phyloP scores from a whole-genome alignment of 2,329 filamentous ascomycete genomes.

The Penicillium thymicola region DNA sequence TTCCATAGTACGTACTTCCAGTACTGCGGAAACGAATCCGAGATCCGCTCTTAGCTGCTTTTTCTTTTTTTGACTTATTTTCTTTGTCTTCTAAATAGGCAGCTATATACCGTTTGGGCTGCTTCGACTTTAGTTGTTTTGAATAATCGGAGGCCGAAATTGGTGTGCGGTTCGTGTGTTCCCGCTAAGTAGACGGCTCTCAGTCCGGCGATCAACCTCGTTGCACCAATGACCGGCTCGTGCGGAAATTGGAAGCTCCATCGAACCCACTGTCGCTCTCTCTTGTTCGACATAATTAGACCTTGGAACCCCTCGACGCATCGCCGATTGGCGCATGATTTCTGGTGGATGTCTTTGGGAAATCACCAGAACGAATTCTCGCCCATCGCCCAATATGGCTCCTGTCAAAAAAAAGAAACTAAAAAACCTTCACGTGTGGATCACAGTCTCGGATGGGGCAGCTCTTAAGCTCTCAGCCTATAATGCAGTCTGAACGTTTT shows the following conservation, averaged over 20 bases:
- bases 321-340: not conserved
- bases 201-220: slow-evolving; percentile 20
- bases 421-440: slow-evolving; percentile 9
- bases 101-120: not conserved
- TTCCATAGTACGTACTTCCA: not conserved
- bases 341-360: not conserved
- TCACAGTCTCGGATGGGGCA: slow-evolving; percentile 4
- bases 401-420: slow-evolving; percentile 8
- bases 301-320: not conserved
- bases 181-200: slow-evolving; percentile 15
- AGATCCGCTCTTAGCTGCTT: slow-evolving; percentile 1
- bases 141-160: slow-evolving; percentile 8
- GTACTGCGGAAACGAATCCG: not conserved
- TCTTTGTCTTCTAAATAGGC: not conserved
- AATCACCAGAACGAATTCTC: slow-evolving; percentile 1
- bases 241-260: slow-evolving; percentile 24
- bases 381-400: not conserved
- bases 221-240: slow-evolving; percentile 19
- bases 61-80: not conserved
- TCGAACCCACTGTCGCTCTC: slow-evolving; percentile 6
- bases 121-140: slow-evolving; percentile 2
- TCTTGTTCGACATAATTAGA: not conserved
- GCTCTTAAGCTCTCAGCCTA: slow-evolving; percentile 9
- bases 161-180: slow-evolving; percentile 16
- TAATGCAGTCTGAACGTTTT: slow-evolving; percentile 15